Evolutionary conservation across 306 rosid genomes (phyloP).

Genomic region (Quercus ilex): DNA sequence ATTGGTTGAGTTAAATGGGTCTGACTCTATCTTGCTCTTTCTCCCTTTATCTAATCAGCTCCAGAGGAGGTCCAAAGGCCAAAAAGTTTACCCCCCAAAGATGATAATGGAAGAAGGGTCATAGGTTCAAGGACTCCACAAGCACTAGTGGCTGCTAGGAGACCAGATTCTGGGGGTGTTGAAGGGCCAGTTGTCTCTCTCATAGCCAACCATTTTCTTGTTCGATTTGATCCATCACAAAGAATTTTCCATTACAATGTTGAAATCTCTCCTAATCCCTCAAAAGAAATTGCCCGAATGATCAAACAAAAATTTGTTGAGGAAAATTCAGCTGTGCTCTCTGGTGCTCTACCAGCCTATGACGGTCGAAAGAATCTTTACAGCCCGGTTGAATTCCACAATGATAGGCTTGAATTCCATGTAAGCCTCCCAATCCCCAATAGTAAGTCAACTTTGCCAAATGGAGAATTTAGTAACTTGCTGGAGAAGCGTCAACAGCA

Average conservation of each 20-base stretch:
- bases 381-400: conserved; percentile 77
- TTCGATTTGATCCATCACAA: conserved; percentile 65
- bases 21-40: conserved; percentile 28
- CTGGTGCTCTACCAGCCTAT: conserved; percentile 75
- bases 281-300: conserved; percentile 74
- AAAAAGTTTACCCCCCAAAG: conserved; percentile 34
- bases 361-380: conserved; percentile 93
- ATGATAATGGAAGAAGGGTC: conserved; percentile 47
- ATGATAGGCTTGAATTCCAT: conserved; percentile 79
- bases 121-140: conserved; percentile 44
- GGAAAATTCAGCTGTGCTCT: conserved; percentile 58
- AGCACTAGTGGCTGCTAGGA: conserved; percentile 62
- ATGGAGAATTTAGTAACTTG: conserved; percentile 37
- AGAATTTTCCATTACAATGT: conserved; percentile 88
- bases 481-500: conserved; percentile 47
- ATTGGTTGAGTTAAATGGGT: not conserved
- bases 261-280: conserved; percentile 84
- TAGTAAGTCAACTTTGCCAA: conserved; percentile 31
- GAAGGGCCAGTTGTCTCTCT: conserved; percentile 80
- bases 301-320: conserved; percentile 78
- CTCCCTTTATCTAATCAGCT: conserved; percentile 33
- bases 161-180: conserved; percentile 95
- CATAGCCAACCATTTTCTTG: conserved; percentile 91
- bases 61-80: conserved; percentile 43
- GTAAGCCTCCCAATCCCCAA: conserved; percentile 68